Conservation (phyloP, 2,329 filamentous ascomycete species). For the Phaeosphaeria sp. region DNA sequence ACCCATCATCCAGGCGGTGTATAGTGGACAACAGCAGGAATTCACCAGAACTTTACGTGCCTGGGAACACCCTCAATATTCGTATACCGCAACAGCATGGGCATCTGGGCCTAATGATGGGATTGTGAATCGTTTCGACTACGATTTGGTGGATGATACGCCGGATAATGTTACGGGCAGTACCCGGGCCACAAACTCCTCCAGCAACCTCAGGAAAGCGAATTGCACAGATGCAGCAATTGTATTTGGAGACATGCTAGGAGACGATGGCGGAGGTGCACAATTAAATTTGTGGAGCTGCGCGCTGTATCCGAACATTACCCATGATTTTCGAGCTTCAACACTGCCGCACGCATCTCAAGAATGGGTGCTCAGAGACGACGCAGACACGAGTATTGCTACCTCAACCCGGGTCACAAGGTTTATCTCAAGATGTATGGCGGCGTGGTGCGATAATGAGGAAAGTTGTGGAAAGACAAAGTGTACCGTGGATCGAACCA, state of each 20-base stretch:
- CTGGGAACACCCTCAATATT: not conserved
- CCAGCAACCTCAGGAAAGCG: not conserved
- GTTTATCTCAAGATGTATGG: slow-evolving; percentile 7
- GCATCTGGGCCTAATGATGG: not conserved
- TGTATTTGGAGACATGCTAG: not conserved
- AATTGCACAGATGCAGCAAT: not conserved
- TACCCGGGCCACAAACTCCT: not conserved
- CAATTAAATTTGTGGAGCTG: slow-evolving; percentile 4
- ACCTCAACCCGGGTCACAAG: slow-evolving; percentile 1
- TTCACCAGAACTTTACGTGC: not conserved
- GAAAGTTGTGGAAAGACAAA: not conserved
- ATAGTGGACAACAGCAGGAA: not conserved
- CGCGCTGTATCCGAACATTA: slow-evolving; percentile 6
- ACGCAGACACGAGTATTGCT: not conserved
- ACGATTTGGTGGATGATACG: too few species aligned
- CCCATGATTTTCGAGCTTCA: not conserved
- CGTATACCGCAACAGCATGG: not conserved
- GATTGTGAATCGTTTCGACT: not conserved
- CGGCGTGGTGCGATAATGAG: slow-evolving; percentile 3
- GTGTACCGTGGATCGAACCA: not conserved
- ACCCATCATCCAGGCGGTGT: not conserved
- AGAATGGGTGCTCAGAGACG: not conserved
- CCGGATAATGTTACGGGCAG: too few species aligned
- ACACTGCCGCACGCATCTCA: not conserved
- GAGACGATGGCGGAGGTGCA: not conserved